Evolutionary conservation across 805 yeast species (phyloP).

Genomic region (Kodamaea kaohsiungensis): DNA sequence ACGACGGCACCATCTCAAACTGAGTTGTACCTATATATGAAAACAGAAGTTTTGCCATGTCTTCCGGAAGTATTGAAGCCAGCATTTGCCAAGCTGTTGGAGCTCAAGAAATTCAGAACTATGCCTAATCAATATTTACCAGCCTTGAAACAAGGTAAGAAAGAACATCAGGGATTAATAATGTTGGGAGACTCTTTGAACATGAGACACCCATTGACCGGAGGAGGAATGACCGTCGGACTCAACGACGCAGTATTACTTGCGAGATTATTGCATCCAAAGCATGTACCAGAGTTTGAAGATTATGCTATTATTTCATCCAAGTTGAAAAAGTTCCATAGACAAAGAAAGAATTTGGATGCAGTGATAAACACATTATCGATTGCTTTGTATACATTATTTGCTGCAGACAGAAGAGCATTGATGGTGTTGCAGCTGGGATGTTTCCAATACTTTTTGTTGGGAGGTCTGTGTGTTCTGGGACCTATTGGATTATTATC

Average conservation of each 20-base stretch:
- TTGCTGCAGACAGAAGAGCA: conserved; percentile 78
- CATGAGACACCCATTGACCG: conserved; percentile 98
- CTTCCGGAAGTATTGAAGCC: conserved; percentile 68
- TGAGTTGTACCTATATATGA: conserved; percentile 62
- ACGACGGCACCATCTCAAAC: conserved; percentile 69
- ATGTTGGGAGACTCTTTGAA: conserved; percentile 91
- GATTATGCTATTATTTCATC: conserved; percentile 59
- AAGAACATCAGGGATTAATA: conserved; percentile 64
- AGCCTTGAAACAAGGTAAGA: conserved; percentile 61
- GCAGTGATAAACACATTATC: conserved; percentile 88
- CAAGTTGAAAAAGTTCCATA: conserved; percentile 67
- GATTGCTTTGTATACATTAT: conserved; percentile 83
- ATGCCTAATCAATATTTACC: conserved; percentile 95
- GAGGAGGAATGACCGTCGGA: conserved; percentile 99
- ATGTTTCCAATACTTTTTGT: conserved; percentile 81
- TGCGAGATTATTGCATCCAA: conserved; percentile 60
- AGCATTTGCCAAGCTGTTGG: conserved; percentile 66
- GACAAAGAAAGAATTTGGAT: conserved; percentile 73
- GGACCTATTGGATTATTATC: conserved; percentile 83
- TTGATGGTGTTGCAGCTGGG: conserved; percentile 78
- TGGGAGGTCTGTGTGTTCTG: conserved; percentile 77
- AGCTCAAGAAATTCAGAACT: conserved; percentile 57
- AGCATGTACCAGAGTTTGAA: conserved; percentile 51
- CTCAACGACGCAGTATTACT: conserved; percentile 78
- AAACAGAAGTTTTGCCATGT: conserved; percentile 58